A percentile compares a stretch with the other conserved stretches of the same genome.
These are phyloP conservation scores for Amanita polypyramis DNA, from an alignment of 768 basidiomycete species.

Conservation along the genomic window DNA sequence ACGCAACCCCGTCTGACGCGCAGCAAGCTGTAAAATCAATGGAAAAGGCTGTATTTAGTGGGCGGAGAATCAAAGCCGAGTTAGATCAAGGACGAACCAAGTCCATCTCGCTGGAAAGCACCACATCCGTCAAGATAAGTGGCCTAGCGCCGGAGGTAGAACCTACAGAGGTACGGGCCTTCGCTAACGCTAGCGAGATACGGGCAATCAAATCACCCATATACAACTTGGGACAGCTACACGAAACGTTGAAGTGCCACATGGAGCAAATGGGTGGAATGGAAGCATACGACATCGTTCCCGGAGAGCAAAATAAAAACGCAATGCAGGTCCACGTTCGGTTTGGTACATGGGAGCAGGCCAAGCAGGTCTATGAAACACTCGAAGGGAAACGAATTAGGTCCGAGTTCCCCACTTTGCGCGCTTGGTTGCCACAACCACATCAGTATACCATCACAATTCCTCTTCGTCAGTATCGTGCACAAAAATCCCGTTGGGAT, in stretches of 20 bases:
- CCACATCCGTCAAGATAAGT: background rate
- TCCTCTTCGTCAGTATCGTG: conserved; percentile 35
- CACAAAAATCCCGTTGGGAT: conserved; percentile 41
- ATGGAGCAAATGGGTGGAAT: background rate
- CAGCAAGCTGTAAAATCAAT: conserved; percentile 24
- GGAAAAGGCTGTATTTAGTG: conserved; percentile 20
- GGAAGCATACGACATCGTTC: background rate
- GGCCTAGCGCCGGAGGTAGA: background rate
- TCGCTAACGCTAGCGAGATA: background rate
- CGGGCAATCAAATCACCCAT: background rate
- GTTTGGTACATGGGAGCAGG: conserved; percentile 39
- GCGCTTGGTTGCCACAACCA: conserved; percentile 34
- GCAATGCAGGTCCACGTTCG: conserved; percentile 24
- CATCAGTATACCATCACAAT: conserved; percentile 42
- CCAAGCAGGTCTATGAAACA: conserved; percentile 25
- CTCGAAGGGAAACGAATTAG: conserved; percentile 23
- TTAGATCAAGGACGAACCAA: conserved; percentile 26
- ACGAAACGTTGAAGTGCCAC: background rate
- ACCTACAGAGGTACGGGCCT: background rate
- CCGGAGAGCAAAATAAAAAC: background rate
- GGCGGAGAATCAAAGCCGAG: conserved; percentile 34
- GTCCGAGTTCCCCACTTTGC: conserved; percentile 22
- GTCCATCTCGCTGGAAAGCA: background rate
- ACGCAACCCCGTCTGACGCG: conserved; percentile 21
- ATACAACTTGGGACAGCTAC: background rate